phyloP scores from a whole-genome alignment of 2,329 filamentous ascomycete genomes.

The Fusarium citri region DNA sequence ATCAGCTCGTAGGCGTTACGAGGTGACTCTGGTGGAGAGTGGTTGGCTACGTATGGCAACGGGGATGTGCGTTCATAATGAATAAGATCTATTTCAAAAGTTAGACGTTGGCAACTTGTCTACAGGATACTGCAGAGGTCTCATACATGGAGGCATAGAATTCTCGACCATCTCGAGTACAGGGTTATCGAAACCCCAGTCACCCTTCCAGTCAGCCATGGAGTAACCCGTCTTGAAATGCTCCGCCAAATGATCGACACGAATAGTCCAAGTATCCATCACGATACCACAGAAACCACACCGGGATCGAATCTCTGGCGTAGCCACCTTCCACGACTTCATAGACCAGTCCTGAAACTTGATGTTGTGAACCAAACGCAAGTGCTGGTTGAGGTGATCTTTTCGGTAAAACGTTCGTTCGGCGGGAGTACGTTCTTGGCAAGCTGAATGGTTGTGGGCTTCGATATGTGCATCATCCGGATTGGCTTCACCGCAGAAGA shows the following conservation, averaged over 20 bases:
- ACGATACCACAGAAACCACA: conserved; percentile 74
- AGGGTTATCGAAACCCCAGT: conserved; percentile 73
- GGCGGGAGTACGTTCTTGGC: conserved; percentile 71
- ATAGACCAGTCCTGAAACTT: conserved; percentile 74
- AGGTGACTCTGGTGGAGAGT: conserved; percentile 58
- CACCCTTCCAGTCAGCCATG: conserved; percentile 77
- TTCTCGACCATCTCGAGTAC: conserved; percentile 74
- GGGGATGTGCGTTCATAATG: conserved; percentile 70
- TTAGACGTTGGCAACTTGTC: conserved; percentile 56
- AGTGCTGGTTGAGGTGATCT: conserved; percentile 74
- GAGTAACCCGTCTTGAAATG: conserved; percentile 74
- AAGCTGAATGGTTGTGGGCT: conserved; percentile 70
- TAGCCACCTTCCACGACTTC: conserved; percentile 70
- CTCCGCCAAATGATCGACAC: conserved; percentile 73
- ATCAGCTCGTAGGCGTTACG: conserved; percentile 71
- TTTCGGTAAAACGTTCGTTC: conserved; percentile 76
- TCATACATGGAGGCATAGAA: conserved; percentile 73
- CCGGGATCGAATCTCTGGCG: conserved; percentile 70
- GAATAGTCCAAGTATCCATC: conserved; percentile 70
- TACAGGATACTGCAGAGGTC: conserved; percentile 52
- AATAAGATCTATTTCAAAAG: conserved; percentile 67
- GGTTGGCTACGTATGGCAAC: conserved; percentile 63
- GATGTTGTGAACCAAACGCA: conserved; percentile 70
- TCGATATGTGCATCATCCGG: conserved; percentile 68
- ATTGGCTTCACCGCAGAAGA: conserved; percentile 69